Evolutionary conservation across 495 filamentous ascomycete species (phyloP), one percentile per base, ranked within the genome.

Genomic region (Pyrenula massariospora): DNA sequence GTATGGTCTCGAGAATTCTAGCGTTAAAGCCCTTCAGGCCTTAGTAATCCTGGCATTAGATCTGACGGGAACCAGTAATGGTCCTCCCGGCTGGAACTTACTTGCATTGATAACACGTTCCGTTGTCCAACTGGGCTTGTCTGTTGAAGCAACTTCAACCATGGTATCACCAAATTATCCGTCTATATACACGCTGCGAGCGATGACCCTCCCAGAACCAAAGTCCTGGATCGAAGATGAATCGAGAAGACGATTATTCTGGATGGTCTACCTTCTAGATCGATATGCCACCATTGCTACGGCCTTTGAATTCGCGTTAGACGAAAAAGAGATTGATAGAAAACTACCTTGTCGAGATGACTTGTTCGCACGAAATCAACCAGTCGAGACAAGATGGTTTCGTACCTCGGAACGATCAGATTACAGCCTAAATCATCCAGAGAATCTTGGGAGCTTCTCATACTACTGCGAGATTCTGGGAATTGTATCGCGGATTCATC

Each of bases 191-290:
- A 95, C 89, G 0, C 72, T 92, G 47, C 77, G 89, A 52, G 88
- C 88, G 15, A 88, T 89, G 68, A 82, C 88, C 19, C 73, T 95
- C 1, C 86, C 89, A 0, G 89, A 93, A 50, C 76, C 89, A 0
- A 84, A 84, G 36, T 86, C 88, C 50, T 95, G 88, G 72, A 86
- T 92, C 57, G 90, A 95, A 66, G 89, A 95, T 53, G 90, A 95
- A 63, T 84, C 88, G 50, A 74, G 88, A 48, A 75, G 90, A 48
- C 76, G 90, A 5, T 71, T 95, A 1, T 94, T 95, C 72, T 95
- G 90, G 90, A 91, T 90, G 86, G 84, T 94, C 24, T 95, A 93
- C 63, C 66, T 94, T 24, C 76, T 95, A 31, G 90, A 95, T 68
- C 77, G 91, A 48, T 94, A 93, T 61, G 89, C 90, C 0, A 94